These are phyloP conservation scores for Rehmannia glutinosa DNA, from an alignment of 257 asterid species.

Conservation along the genomic window DNA sequence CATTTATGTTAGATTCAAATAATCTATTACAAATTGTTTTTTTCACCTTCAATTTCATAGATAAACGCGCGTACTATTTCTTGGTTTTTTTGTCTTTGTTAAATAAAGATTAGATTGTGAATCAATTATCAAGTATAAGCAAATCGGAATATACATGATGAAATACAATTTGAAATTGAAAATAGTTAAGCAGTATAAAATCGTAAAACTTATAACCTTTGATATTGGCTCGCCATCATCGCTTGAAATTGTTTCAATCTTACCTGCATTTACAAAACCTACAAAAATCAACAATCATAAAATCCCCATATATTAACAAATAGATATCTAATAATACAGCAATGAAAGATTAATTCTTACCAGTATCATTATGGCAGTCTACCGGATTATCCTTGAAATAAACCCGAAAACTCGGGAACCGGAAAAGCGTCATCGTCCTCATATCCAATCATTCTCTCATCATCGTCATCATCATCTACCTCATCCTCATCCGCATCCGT, in stretches of 20 bases:
- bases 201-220: slow-evolving; percentile 8
- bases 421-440: slow-evolving; percentile 16
- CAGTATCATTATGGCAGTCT: slow-evolving; percentile 8
- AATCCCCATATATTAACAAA: background rate
- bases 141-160: too few relatives aligned
- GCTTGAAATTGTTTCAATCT: background rate
- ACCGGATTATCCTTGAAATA: slow-evolving; percentile 24
- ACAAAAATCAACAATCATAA: background rate
- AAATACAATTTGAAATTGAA: too few relatives aligned
- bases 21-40: too few relatives aligned
- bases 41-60: too few relatives aligned
- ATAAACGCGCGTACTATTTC: too few relatives aligned
- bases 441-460: slow-evolving; percentile 26
- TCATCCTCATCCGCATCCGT: slow-evolving; percentile 19
- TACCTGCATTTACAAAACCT: slow-evolving; percentile 7
- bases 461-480: background rate
- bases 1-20: too few relatives aligned
- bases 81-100: too few relatives aligned
- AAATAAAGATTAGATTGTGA: too few relatives aligned
- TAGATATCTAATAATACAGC: background rate
- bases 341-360: background rate
- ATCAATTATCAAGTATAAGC: too few relatives aligned
- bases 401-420: slow-evolving; percentile 53
- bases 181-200: background rate
- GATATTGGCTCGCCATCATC: background rate